Evolutionary conservation across 2,329 filamentous ascomycete species (phyloP).

Genomic region (Fusarium sublunatum): DNA sequence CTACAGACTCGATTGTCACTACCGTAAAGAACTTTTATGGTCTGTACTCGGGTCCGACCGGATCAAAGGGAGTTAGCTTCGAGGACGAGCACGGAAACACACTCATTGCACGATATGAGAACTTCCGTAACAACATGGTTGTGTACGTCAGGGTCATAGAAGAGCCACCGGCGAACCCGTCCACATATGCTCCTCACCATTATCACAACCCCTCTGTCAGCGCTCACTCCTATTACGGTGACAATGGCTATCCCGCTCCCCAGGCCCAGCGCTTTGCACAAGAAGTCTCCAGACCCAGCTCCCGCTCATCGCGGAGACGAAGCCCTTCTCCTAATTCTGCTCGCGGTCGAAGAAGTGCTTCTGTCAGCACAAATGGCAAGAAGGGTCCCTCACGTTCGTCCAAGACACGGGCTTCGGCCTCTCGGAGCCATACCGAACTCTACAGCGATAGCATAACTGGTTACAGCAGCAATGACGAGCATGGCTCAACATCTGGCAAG

Average conservation of each 20-base stretch:
- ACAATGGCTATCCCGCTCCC: slow-evolving; percentile 62
- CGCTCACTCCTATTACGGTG: slow-evolving; percentile 65
- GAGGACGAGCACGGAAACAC: slow-evolving; percentile 90
- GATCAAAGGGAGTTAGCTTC: slow-evolving; percentile 88
- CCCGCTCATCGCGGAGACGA: slow-evolving; percentile 77
- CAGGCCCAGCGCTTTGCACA: slow-evolving; percentile 64
- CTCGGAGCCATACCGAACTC: slow-evolving; percentile 65
- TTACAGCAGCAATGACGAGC: slow-evolving; percentile 89
- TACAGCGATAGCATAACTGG: slow-evolving; percentile 74
- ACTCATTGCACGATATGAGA: slow-evolving; percentile 95
- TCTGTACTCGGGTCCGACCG: slow-evolving; percentile 79
- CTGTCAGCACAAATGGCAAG: slow-evolving; percentile 70
- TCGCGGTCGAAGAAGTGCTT: slow-evolving; percentile 80
- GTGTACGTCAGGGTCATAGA: slow-evolving; percentile 91
- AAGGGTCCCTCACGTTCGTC: slow-evolving; percentile 75
- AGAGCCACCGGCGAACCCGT: slow-evolving; percentile 59
- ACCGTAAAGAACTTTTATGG: slow-evolving; percentile 99
- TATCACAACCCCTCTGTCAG: slow-evolving; percentile 65
- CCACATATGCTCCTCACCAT: slow-evolving; percentile 63
- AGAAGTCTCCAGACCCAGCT: slow-evolving; percentile 74
- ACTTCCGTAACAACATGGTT: slow-evolving; percentile 90
- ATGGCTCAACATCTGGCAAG: slow-evolving; percentile 77
- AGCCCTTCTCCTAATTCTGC: slow-evolving; percentile 79
- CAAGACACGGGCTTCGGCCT: slow-evolving; percentile 70
- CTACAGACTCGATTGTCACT: slow-evolving; percentile 95